Evolutionary conservation across 306 rosid genomes (phyloP), one percentile per base, ranked within the genome.

Genomic region (Trifolium dubium): DNA sequence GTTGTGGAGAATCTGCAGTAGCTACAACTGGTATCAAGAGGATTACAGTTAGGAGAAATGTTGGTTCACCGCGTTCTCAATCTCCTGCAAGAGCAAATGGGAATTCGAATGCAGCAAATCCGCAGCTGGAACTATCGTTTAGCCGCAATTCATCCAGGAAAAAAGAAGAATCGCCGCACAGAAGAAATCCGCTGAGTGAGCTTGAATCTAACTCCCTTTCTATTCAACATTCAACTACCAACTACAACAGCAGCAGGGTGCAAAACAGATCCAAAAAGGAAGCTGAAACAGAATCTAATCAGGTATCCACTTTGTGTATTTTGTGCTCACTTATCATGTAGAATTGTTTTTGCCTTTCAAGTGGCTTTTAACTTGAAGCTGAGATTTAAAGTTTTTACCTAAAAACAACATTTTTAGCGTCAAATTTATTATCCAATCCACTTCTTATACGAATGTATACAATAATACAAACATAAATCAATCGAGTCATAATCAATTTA

Each of bases 131-230:
- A 40, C 92, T 92, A 18, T 86, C 97, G 0, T 88, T 92, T 44
- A 86, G 98, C 86, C 95, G 97, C 17, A 94, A 80, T 86, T 67
- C 87, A 15, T 87, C 98, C n/a, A 90, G 92, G 85, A 94, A 87
- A 83, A 89, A 91, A 18, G 99, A 94, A 73, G 92, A 87, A 0
- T 94, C 99, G 10, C 99, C 99, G 47, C 76, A 74, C 62, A 84
- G 92, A 86, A 94, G 99, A 81, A 88, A 87, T 50, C 97, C 99
- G 3, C 43, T 90, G 61, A 82, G 83, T 73, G 99, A 94, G 77
- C 76, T 94, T 47, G 99, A 94, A 63, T 78, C 90, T 5, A 91
- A 94, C 69, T 58, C 88, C 55, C 77, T 88, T 30, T 74, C 88
- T 64, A 61, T 81, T 77, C 83, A 88, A 70, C 84, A 89, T 10